A percentile compares a stretch with the other conserved stretches of the same genome.
phyloP scores from a whole-genome alignment of 257 asterid species.

The Coffea canephora region DNA sequence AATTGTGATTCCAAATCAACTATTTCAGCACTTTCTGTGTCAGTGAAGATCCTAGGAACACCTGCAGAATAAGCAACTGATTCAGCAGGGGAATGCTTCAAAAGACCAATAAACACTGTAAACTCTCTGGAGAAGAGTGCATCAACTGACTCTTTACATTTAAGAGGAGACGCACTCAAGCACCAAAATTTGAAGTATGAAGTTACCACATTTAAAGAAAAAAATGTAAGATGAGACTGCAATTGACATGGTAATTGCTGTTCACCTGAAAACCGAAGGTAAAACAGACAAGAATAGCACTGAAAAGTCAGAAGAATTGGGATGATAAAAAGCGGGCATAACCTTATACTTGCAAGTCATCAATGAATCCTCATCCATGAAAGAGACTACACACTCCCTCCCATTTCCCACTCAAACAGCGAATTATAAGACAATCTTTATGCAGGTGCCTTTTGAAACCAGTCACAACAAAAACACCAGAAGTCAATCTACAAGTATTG shows the following conservation, averaged over 20 bases:
- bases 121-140: background rate
- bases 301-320: background rate
- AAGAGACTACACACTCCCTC: background rate
- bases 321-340: background rate
- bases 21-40: slow-evolving; percentile 63
- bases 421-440: background rate
- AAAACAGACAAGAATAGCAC: background rate
- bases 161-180: background rate
- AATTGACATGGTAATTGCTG: background rate
- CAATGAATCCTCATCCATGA: background rate
- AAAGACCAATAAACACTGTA: background rate
- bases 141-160: background rate
- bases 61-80: slow-evolving; percentile 43
- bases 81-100: background rate
- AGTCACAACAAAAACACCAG: background rate
- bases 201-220: background rate
- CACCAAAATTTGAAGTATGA: background rate
- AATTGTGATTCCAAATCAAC: slow-evolving; percentile 57
- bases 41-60: slow-evolving; percentile 85
- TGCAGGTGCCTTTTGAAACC: background rate
- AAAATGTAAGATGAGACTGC: background rate
- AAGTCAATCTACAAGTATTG: background rate
- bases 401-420: too few relatives aligned
- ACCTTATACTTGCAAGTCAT: background rate
- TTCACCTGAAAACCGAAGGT: background rate